Conservation (phyloP, 2,329 filamentous ascomycete genomes). For the Fusarium duplospermum region DNA sequence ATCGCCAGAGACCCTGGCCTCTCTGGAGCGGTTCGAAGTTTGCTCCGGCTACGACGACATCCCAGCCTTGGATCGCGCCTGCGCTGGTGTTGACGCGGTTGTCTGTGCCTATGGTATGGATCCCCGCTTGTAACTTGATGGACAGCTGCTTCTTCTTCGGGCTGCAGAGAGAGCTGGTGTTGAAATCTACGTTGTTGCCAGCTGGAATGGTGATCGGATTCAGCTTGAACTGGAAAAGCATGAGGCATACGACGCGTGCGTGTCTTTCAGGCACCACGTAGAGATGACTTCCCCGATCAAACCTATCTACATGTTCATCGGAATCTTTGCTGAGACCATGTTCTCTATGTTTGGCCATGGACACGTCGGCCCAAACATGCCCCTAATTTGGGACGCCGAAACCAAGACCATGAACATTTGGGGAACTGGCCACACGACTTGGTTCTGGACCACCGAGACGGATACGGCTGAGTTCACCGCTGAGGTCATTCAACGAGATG, state of each 20-base stretch:
- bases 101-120: background rate
- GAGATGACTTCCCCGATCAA: background rate
- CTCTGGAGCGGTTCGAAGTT: background rate
- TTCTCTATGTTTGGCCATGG: background rate
- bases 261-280: background rate
- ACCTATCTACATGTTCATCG: background rate
- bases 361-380: background rate
- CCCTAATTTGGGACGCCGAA: background rate
- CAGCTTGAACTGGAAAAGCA: background rate
- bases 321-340: background rate
- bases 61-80: background rate
- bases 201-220: background rate
- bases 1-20: background rate
- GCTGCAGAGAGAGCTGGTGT: background rate
- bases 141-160: background rate
- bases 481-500: background rate
- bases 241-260: background rate
- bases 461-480: background rate
- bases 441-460: background rate
- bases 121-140: background rate
- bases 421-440: background rate
- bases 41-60: background rate
- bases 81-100: background rate
- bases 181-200: background rate
- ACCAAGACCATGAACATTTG: background rate